A percentile compares a stretch with the other conserved stretches of the same genome.
These are phyloP conservation scores for Pseudohyphozyma bogoriensis DNA, from an alignment of 768 basidiomycete genomes.

Conservation along the genomic window DNA sequence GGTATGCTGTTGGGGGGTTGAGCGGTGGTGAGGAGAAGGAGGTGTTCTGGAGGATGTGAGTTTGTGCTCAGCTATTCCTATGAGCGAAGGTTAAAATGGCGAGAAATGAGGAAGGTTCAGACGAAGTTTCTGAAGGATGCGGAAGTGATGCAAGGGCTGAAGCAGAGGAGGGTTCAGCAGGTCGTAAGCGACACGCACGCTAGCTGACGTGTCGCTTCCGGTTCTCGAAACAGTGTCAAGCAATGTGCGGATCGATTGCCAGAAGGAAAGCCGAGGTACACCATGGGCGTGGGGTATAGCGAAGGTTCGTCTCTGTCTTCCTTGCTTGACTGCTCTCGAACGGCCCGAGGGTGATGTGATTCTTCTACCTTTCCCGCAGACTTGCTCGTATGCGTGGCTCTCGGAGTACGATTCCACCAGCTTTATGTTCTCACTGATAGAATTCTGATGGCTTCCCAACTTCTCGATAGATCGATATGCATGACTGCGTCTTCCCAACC, in stretches of 20 bases:
- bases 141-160: too few relatives aligned
- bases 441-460: too few relatives aligned
- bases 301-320: conserved; percentile 50
- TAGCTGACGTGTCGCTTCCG: too few relatives aligned
- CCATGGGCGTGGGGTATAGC: conserved; percentile 87
- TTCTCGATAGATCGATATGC: too few relatives aligned
- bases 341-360: not conserved
- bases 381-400: conserved; percentile 75
- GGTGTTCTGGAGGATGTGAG: conserved; percentile 74
- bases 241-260: conserved; percentile 73
- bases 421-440: too few relatives aligned
- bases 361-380: conserved; percentile 43
- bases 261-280: conserved; percentile 71
- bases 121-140: too few relatives aligned
- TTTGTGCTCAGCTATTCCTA: too few relatives aligned
- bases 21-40: conserved; percentile 90
- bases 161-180: too few relatives aligned
- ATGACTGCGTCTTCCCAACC: conserved; percentile 88
- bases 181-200: too few relatives aligned
- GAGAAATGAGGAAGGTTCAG: too few relatives aligned
- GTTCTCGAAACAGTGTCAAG: conserved; percentile 49
- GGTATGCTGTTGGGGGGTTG: conserved; percentile 81
- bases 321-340: not conserved
- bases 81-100: too few relatives aligned
- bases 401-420: too few relatives aligned